phyloP scores from a whole-genome alignment of 768 basidiomycete species.

The Panellus pusillus region DNA sequence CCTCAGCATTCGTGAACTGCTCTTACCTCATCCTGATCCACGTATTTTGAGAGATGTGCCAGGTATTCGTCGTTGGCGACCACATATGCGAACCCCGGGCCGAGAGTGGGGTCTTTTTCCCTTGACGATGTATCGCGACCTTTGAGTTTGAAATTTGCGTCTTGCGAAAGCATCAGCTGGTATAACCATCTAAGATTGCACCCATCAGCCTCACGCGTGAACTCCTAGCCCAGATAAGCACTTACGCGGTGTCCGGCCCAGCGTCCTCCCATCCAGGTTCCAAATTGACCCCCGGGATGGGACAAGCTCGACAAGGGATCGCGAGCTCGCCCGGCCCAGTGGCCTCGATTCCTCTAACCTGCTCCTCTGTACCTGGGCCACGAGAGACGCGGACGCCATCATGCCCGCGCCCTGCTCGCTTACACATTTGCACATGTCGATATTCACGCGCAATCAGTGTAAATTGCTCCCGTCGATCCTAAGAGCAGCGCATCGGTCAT shows the following conservation, averaged over 20 bases:
- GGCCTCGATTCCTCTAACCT: background rate
- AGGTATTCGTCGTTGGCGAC: conserved; percentile 10
- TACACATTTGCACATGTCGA: conserved; percentile 13
- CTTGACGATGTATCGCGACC: too few species aligned
- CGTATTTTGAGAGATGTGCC: background rate
- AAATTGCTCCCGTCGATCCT: conserved; percentile 10
- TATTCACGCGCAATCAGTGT: too few species aligned
- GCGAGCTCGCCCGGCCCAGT: conserved; percentile 3
- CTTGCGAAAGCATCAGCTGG: too few species aligned
- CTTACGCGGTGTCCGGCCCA: conserved; percentile 6
- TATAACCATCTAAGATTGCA: conserved; percentile 13
- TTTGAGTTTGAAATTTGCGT: too few species aligned
- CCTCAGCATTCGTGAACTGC: too few species aligned
- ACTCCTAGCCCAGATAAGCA: background rate
- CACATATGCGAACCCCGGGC: conserved; percentile 18
- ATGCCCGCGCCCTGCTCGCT: conserved; percentile 9
- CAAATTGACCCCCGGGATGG: conserved; percentile 12
- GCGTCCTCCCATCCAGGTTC: conserved; percentile 9
- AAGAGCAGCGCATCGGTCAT: background rate
- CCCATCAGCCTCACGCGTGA: background rate
- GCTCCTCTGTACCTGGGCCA: too few species aligned
- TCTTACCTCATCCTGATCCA: background rate
- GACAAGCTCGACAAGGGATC: conserved; percentile 16
- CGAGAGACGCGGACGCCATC: background rate
- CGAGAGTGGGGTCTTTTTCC: conserved; percentile 24